Percentiles rank a stretch among this genome's conserved stretches.
Conservation (phyloP, 805 yeast species). For the Yueomyces sp. region DNA sequence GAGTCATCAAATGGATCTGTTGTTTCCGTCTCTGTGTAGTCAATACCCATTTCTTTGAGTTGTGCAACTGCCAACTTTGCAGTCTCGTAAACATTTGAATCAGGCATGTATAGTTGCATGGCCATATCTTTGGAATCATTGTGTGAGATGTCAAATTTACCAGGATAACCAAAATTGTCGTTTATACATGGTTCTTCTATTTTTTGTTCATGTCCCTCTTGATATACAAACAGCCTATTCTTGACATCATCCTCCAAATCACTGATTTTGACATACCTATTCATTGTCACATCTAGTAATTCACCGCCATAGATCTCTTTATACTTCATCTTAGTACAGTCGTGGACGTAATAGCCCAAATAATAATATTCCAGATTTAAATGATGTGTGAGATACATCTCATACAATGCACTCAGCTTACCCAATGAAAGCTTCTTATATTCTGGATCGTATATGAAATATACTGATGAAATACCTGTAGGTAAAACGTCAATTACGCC, state of each 20-base stretch:
- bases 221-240: conserved; percentile 17
- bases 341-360: conserved; percentile 69
- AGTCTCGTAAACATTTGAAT: conserved; percentile 18
- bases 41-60: not conserved
- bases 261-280: conserved; percentile 26
- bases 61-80: conserved; percentile 1
- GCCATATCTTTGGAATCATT: conserved; percentile 13
- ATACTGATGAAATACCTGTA: conserved; percentile 64
- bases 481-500: conserved; percentile 73
- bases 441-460: conserved; percentile 82
- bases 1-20: not conserved
- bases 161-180: not conserved
- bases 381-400: conserved; percentile 39
- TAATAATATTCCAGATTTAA: conserved; percentile 43
- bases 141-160: not conserved
- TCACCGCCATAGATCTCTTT: conserved; percentile 72
- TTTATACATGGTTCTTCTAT: conserved; percentile 3
- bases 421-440: conserved; percentile 60
- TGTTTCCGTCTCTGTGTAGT: not conserved
- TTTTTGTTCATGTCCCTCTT: not conserved
- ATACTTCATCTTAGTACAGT: conserved; percentile 72
- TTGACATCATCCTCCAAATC: conserved; percentile 7
- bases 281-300: conserved; percentile 41
- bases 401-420: conserved; percentile 62
- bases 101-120: conserved; percentile 28